A percentile compares a stretch with the other conserved stretches of the same genome.
Evolutionary conservation across 805 yeast genomes (phyloP).

Genomic region (Kodamaea hsintzibuensis): DNA sequence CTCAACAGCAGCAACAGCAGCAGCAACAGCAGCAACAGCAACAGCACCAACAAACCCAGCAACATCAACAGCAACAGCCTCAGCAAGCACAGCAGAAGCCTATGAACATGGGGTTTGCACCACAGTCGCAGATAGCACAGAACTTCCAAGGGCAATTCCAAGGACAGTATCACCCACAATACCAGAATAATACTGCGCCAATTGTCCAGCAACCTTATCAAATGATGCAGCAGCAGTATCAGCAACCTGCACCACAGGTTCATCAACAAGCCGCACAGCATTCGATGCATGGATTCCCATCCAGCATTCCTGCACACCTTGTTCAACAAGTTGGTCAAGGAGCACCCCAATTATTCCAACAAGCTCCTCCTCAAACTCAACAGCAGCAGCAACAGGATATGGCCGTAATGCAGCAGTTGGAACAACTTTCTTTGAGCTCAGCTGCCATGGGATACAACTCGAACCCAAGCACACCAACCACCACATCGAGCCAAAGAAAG

Average conservation of each 20-base stretch:
- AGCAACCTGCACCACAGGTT: background rate
- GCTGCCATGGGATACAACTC: constrained; percentile 49
- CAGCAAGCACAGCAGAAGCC: background rate
- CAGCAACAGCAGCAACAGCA: too few relatives aligned
- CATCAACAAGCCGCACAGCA: constrained; percentile 1
- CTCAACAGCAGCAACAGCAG: constrained; percentile 15
- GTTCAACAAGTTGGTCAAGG: constrained; percentile 5
- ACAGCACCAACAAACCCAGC: constrained; percentile 1
- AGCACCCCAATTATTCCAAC: constrained; percentile 1
- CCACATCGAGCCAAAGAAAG: constrained; percentile 21
- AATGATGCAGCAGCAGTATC: background rate
- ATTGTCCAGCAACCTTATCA: constrained; percentile 2
- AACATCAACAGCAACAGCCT: background rate
- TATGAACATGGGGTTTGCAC: background rate
- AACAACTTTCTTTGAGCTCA: constrained; percentile 45
- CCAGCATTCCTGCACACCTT: constrained; percentile 4
- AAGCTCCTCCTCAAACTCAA: background rate
- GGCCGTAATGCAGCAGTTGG: constrained; percentile 47
- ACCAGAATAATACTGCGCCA: constrained; percentile 9
- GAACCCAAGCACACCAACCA: constrained; percentile 42
- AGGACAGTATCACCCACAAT: constrained; percentile 9
- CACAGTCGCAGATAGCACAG: constrained; percentile 4
- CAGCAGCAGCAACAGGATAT: constrained; percentile 25
- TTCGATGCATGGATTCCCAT: background rate
- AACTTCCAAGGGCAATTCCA: constrained; percentile 7